phyloP scores from a whole-genome alignment of 176 grass and related monocot genomes.

The Musa troglodytarum region DNA sequence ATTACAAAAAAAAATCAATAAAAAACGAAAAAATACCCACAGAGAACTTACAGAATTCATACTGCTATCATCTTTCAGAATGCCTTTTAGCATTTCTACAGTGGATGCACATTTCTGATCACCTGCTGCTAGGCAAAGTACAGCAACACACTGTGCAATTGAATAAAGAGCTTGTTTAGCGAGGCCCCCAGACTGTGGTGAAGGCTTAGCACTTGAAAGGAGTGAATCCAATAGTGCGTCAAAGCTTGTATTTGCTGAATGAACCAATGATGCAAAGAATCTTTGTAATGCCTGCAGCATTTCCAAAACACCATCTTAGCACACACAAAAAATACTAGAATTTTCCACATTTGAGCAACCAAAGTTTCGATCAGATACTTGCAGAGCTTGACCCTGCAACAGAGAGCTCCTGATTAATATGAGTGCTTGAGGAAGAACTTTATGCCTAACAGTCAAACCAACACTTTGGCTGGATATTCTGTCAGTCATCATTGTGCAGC shows the following conservation, averaged over 20 bases:
- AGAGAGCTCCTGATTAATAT: constrained; percentile 79
- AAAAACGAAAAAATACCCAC: background rate
- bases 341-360: background rate
- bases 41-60: constrained; percentile 45
- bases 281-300: constrained; percentile 60
- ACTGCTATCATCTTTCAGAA: constrained; percentile 64
- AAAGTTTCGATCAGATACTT: constrained; percentile 30
- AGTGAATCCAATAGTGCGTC: constrained; percentile 73
- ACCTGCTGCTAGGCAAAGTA: constrained; percentile 78
- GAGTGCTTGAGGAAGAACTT: constrained; percentile 84
- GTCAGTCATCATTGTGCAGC: constrained; percentile 78
- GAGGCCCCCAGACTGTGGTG: constrained; percentile 58
- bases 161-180: constrained; percentile 82
- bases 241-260: constrained; percentile 77
- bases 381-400: constrained; percentile 81
- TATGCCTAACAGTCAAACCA: constrained; percentile 55
- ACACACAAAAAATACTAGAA: background rate
- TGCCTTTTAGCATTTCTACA: constrained; percentile 89
- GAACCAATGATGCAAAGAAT: constrained; percentile 76
- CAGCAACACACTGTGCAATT: constrained; percentile 91
- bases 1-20: background rate
- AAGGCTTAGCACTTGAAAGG: constrained; percentile 71
- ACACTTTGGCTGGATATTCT: constrained; percentile 76
- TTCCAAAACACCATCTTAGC: constrained; percentile 14
- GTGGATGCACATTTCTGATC: constrained; percentile 79